Conservation (phyloP, 306 rosid species). For the Prunus persica region DNA sequence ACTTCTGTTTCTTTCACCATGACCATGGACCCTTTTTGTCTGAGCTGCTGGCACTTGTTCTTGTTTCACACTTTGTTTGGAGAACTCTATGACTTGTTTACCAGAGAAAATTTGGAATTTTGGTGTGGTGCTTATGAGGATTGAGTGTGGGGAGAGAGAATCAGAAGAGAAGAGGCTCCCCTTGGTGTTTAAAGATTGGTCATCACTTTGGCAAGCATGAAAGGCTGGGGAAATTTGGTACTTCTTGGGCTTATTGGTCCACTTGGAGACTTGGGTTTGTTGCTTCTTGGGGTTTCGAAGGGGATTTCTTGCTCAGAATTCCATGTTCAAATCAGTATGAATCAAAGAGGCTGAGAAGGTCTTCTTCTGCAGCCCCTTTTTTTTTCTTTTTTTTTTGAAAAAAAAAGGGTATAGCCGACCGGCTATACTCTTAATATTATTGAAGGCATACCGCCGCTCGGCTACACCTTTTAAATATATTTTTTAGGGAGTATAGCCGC, state of each 20-base stretch:
- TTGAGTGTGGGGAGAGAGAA: slow-evolving; percentile 32
- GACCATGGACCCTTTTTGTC: slow-evolving; percentile 1
- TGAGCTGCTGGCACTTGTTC: background rate
- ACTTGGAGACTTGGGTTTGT: slow-evolving; percentile 1
- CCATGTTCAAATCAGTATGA: slow-evolving; percentile 52
- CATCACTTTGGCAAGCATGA: slow-evolving; percentile 36
- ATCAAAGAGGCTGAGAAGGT: slow-evolving; percentile 50
- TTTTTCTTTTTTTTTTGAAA: too few species aligned
- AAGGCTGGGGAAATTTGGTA: background rate
- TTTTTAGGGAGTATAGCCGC: too few species aligned
- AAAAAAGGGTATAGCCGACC: too few species aligned
- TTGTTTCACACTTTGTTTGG: background rate
- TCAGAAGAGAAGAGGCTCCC: slow-evolving; percentile 14
- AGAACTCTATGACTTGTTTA: slow-evolving; percentile 35
- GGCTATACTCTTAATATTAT: too few species aligned
- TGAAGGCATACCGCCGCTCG: too few species aligned
- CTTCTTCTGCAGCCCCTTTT: slow-evolving; percentile 25
- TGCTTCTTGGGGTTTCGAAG: slow-evolving; percentile 14
- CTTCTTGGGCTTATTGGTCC: slow-evolving; percentile 5
- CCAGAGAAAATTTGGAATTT: slow-evolving; percentile 51
- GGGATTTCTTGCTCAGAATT: slow-evolving; percentile 32
- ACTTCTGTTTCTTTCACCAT: slow-evolving; percentile 7
- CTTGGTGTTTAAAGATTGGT: slow-evolving; percentile 30
- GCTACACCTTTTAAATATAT: too few species aligned
- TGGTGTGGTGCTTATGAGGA: slow-evolving; percentile 13